Conservation (phyloP, 345 rosid species). For the Eucalyptus marginata region DNA sequence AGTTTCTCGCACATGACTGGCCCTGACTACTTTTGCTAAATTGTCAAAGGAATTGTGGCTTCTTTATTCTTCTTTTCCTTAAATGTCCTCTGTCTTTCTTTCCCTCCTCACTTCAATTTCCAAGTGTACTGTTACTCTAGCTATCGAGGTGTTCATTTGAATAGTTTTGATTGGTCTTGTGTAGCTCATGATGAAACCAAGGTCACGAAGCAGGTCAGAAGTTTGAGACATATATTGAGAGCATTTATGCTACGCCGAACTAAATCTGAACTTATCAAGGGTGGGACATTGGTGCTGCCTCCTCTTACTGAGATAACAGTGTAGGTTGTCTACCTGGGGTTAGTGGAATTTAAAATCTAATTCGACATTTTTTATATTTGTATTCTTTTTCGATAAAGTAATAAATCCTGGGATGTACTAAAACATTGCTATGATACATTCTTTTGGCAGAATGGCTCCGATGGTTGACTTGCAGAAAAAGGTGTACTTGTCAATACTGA, state of each 20-base stretch:
- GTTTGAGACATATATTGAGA: constrained; percentile 40
- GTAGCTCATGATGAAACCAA: constrained; percentile 25
- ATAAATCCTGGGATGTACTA: not conserved
- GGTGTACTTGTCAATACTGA: constrained; percentile 67
- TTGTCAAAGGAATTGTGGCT: not conserved
- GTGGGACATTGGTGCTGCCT: constrained; percentile 65
- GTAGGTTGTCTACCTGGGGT: constrained; percentile 14
- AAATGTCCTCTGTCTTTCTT: not conserved
- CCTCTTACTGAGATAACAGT: constrained; percentile 80
- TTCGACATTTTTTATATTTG: not conserved
- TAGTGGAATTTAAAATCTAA: not conserved
- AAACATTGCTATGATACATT: not conserved
- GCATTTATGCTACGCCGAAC: constrained; percentile 91
- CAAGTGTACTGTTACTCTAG: not conserved
- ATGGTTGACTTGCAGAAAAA: constrained; percentile 65
- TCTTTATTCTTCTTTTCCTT: not conserved
- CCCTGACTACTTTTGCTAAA: not conserved
- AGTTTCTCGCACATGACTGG: not conserved
- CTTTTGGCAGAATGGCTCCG: constrained; percentile 61
- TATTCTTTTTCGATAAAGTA: not conserved
- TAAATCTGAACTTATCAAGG: constrained; percentile 56
- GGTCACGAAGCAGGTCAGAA: constrained; percentile 31
- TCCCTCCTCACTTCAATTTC: not conserved
- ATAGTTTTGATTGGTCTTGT: not conserved
- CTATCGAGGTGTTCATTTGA: not conserved